These are phyloP conservation scores for Acanthamoeba sp. DNA, from an alignment of 208 protist species.

Conservation along the genomic window DNA sequence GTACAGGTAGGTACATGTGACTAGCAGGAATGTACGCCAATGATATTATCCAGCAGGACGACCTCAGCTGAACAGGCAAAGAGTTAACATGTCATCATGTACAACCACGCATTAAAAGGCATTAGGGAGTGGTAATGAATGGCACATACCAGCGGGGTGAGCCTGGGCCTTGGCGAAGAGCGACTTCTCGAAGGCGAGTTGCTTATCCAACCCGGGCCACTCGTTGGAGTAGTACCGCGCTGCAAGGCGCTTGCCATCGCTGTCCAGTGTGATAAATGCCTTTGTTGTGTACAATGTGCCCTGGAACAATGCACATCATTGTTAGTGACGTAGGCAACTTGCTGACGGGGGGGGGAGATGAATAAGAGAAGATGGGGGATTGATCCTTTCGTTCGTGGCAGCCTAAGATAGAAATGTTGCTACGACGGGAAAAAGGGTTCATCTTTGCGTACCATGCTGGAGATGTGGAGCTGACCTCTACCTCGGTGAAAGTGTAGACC, in stretches of 20 bases:
- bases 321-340: too few species aligned
- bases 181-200: conserved; percentile 59
- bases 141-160: neutral
- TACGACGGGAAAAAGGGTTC: too few species aligned
- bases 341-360: too few species aligned
- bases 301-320: neutral
- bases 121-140: neutral
- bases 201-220: neutral
- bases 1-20: neutral
- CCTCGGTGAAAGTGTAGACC: too few species aligned
- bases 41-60: conserved; percentile 68
- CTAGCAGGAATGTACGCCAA: too few species aligned
- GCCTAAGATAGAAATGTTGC: too few species aligned
- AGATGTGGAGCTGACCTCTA: too few species aligned
- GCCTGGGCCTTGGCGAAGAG: conserved; percentile 53
- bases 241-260: conserved; percentile 50
- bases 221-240: conserved; percentile 70
- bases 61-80: conserved; percentile 39
- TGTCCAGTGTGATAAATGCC: conserved; percentile 37
- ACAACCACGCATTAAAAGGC: too few species aligned
- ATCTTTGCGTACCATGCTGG: too few species aligned
- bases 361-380: too few species aligned
- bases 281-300: conserved; percentile 54
- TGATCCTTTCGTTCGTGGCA: too few species aligned
- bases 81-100: too few species aligned